Percentiles rank a stretch among this genome's conserved stretches.
These are phyloP conservation scores for Coemansia sp. DNA, from an alignment of 192 early-diverging fungal species.

Conservation along the genomic window DNA sequence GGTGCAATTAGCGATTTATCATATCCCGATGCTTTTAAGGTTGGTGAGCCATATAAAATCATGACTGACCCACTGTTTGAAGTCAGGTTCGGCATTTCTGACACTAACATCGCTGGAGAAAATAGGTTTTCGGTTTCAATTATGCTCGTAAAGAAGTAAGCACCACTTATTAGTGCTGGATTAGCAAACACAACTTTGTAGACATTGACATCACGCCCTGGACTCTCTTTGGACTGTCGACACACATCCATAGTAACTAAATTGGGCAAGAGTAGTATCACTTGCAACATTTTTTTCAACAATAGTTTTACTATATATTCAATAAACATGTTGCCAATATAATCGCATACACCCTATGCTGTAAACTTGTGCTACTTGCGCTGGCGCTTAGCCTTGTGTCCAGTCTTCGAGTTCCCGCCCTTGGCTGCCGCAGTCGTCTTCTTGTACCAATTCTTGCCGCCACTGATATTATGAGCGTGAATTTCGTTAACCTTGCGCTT, in stretches of 20 bases:
- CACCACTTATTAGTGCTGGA: not conserved
- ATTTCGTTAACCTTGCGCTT: slow-evolving; percentile 88
- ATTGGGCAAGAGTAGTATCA: not conserved
- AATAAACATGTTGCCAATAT: not conserved
- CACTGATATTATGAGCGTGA: slow-evolving; percentile 57
- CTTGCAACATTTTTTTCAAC: not conserved
- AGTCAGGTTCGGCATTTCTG: not conserved
- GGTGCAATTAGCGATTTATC: too few species aligned
- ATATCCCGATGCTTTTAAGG: not conserved
- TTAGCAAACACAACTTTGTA: not conserved
- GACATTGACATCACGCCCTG: not conserved
- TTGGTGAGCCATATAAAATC: not conserved
- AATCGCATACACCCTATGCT: not conserved
- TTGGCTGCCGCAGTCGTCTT: slow-evolving; percentile 6
- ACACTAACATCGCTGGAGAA: not conserved
- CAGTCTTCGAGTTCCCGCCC: slow-evolving; percentile 3
- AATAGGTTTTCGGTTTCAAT: not conserved
- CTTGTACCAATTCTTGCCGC: slow-evolving; percentile 44
- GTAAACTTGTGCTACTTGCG: slow-evolving; percentile 2
- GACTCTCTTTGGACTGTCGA: not conserved
- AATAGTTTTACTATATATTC: not conserved
- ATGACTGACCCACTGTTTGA: not conserved
- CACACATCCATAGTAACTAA: not conserved
- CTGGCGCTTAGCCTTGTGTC: slow-evolving; percentile 10
- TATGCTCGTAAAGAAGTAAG: too few species aligned